Conservation (phyloP, 2,329 filamentous ascomycete genomes). For the Calonectria multiphialidica region DNA sequence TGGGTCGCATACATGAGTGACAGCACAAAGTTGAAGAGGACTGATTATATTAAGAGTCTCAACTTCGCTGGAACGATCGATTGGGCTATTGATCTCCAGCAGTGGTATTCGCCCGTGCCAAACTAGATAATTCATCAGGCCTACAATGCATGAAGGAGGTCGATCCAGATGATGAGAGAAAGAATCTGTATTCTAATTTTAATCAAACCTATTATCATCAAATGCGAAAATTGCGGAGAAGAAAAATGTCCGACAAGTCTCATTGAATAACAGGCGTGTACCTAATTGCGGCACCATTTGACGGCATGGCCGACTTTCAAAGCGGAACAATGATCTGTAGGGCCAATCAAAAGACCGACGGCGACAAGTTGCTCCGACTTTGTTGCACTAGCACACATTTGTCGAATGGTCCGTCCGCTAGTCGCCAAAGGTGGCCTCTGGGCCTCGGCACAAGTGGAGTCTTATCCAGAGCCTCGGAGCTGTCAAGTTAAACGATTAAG, state of each 20-base stretch:
- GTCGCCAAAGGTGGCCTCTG: neutral
- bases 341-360: neutral
- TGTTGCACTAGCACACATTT: neutral
- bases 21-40: constrained; percentile 39
- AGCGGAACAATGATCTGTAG: neutral
- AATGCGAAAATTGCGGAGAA: neutral
- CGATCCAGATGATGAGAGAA: neutral
- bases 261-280: neutral
- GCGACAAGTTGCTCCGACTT: neutral
- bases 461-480: neutral
- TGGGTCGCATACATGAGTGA: constrained; percentile 48
- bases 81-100: constrained; percentile 47
- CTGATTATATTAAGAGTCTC: constrained; percentile 31
- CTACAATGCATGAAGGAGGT: neutral
- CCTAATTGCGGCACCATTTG: neutral
- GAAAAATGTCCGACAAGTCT: neutral
- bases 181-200: neutral
- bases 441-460: constrained; percentile 20
- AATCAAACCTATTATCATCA: neutral
- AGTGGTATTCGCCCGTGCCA: constrained; percentile 39
- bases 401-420: neutral
- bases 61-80: constrained; percentile 47
- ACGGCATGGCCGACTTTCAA: too few species aligned
- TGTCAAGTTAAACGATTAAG: neutral
- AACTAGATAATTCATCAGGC: neutral